Percentiles rank a stretch among this genome's conserved stretches.
phyloP scores from a whole-genome alignment of 2,329 filamentous ascomycete genomes.

The Hypocrella siamensis region DNA sequence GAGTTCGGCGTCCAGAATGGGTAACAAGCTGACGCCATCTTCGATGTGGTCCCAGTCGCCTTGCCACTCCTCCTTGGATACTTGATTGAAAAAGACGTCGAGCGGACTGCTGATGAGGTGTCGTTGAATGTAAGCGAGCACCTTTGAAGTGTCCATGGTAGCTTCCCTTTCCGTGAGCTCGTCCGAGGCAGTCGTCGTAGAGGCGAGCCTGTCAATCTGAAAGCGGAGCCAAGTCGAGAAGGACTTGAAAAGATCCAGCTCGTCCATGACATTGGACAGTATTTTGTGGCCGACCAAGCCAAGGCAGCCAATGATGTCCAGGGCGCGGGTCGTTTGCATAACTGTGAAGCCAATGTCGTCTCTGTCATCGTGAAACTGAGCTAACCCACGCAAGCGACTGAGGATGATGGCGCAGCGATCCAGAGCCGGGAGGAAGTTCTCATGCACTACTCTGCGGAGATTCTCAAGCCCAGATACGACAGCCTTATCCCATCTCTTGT shows the following conservation, averaged over 20 bases:
- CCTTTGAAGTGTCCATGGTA: constrained; percentile 54
- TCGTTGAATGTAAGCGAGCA: constrained; percentile 63
- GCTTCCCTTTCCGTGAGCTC: constrained; percentile 68
- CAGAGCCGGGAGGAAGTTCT: constrained; percentile 77
- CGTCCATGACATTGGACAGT: constrained; percentile 54
- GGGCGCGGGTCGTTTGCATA: constrained; percentile 44
- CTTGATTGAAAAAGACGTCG: constrained; percentile 39
- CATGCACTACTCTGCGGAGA: constrained; percentile 63
- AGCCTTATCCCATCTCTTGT: constrained; percentile 90
- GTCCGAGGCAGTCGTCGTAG: constrained; percentile 42
- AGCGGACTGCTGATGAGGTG: constrained; percentile 54
- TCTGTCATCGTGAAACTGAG: constrained; percentile 57
- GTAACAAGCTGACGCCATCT: constrained; percentile 27
- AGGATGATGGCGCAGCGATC: constrained; percentile 72
- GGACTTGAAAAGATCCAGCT: constrained; percentile 58
- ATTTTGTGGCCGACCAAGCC: constrained; percentile 60
- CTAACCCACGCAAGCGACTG: constrained; percentile 68
- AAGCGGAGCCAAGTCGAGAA: constrained; percentile 78
- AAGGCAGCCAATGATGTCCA: constrained; percentile 62
- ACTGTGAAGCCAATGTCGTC: constrained; percentile 52
- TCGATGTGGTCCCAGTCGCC: constrained; percentile 27
- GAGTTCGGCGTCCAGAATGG: constrained; percentile 33
- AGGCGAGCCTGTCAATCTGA: constrained; percentile 63
- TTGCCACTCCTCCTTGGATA: constrained; percentile 33
- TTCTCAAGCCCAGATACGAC: constrained; percentile 63